These are phyloP conservation scores for Apiotrichum montevideense DNA, from an alignment of 1,284 basidiomycete genomes.

Conservation along the genomic window DNA sequence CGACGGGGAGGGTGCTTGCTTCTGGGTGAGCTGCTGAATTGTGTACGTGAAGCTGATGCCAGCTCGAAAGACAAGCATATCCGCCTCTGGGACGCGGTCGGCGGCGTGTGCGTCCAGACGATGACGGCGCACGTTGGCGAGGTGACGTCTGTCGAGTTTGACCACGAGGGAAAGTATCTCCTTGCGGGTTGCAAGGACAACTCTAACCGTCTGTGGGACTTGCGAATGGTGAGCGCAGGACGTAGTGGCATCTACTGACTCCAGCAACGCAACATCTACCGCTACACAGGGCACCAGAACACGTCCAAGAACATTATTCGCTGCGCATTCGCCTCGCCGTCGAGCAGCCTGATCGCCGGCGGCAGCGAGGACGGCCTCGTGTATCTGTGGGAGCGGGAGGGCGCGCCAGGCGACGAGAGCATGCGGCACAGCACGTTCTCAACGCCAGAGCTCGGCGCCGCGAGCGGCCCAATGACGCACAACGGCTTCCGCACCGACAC, in stretches of 20 bases:
- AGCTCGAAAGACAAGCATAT: slow-evolving; percentile 50
- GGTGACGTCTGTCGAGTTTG: slow-evolving; percentile 50
- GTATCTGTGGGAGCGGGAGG: slow-evolving; percentile 42
- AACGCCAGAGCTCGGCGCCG: background rate
- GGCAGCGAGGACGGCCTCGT: slow-evolving; percentile 48
- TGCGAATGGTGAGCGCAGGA: slow-evolving; percentile 40
- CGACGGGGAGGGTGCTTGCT: slow-evolving; percentile 48
- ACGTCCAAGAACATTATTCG: slow-evolving; percentile 52
- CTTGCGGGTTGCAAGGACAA: slow-evolving; percentile 51
- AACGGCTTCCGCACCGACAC: slow-evolving; percentile 4
- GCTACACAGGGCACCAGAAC: slow-evolving; percentile 52
- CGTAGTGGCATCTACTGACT: background rate
- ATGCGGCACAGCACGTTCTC: slow-evolving; percentile 1
- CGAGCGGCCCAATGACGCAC: background rate
- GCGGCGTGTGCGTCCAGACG: slow-evolving; percentile 48
- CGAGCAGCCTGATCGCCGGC: slow-evolving; percentile 41
- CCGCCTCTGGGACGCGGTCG: slow-evolving; percentile 51
- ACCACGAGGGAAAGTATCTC: slow-evolving; percentile 47
- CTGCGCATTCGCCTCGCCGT: slow-evolving; percentile 45
- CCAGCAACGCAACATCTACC: slow-evolving; percentile 45
- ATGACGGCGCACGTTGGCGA: slow-evolving; percentile 50
- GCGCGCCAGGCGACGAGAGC: slow-evolving; percentile 2
- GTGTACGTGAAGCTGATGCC: background rate
- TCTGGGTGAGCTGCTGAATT: slow-evolving; percentile 33
- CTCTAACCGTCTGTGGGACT: slow-evolving; percentile 46